These are phyloP conservation scores for Ceratocystis albifundus DNA, from an alignment of 2,329 filamentous ascomycete genomes.

Conservation along the genomic window DNA sequence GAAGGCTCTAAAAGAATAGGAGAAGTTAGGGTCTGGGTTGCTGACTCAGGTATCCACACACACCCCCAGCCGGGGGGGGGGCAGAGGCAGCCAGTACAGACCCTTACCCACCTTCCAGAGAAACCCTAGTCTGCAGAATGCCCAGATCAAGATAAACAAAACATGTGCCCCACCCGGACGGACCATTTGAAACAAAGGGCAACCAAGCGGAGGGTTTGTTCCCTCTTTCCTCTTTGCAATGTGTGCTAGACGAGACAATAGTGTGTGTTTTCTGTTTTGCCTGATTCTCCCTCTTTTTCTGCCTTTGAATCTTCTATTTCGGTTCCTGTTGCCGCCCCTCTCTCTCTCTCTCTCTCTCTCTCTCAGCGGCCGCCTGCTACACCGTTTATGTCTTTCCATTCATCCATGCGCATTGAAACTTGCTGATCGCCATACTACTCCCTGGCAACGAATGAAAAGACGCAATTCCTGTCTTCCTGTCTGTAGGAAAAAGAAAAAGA, in stretches of 20 bases:
- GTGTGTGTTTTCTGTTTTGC: background rate
- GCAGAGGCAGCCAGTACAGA: background rate
- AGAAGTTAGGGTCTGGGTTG: background rate
- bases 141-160: background rate
- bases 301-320: background rate
- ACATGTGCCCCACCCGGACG: background rate
- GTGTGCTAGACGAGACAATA: too few species aligned
- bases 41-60: background rate
- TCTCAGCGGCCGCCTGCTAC: background rate
- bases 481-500: too few species aligned
- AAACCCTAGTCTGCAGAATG: background rate
- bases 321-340: background rate
- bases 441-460: background rate
- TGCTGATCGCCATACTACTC: background rate
- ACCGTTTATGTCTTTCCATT: background rate
- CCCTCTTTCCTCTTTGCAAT: conserved; percentile 1
- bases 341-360: too few species aligned
- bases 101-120: background rate
- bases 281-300: background rate
- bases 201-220: background rate
- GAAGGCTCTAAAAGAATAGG: too few species aligned
- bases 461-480: background rate
- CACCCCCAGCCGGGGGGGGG: too few species aligned
- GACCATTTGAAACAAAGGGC: background rate
- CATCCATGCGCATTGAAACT: background rate